Evolutionary conservation across 2,329 filamentous ascomycete species (phyloP), one percentile per base, ranked within the genome.

Genomic region (Xylariales sp.): DNA sequence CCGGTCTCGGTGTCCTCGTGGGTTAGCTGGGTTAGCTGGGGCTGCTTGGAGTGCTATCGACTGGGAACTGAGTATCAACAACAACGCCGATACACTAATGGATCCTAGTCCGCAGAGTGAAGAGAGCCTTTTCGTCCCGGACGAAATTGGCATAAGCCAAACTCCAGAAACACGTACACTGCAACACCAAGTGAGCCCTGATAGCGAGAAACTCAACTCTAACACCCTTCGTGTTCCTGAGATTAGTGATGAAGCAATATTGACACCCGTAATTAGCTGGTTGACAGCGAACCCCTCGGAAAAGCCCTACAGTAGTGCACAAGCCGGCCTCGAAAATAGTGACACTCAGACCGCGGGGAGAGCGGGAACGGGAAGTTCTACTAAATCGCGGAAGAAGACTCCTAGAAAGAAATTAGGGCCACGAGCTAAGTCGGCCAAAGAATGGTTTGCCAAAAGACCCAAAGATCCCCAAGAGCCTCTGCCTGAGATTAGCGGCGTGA

Each of bases 381-480:
- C 41, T 23, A 49, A 54, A 41, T 16, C 49, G 3, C 1, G 36
- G 14, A 32, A 28, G 18, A 64, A 59, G 12, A 16, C 5, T 8
- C 14, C 28, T 5, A 32, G 30, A n/a, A 28, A 7, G 34, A 65
- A 65, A 36, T 46, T 57, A 5, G 64, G 64, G 3, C 57, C 57
- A 52, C 43, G 50, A 8, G 9, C 65, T 5, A 65, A 57, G 14
- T 52, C 62, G 5, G 23, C 65, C 12, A 68, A 41, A 18, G 62
- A 65, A 59, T 66, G 62, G 66, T 68, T 58, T 30, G 54, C 57
- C 14, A 65, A 62, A 18, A 16, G 41, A 23, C 1, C 1, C 12
- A 50, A 65, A 48, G 23, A 54, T 30, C 3, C 14, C 7, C 41
- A 30, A 18, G 10, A 28, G 3, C 14, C 23, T 23, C 5, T 56